A percentile compares a stretch with the other conserved stretches of the same genome.
phyloP scores from a whole-genome alignment of 2,329 filamentous ascomycete species.

The Fonsecaea monophora region DNA sequence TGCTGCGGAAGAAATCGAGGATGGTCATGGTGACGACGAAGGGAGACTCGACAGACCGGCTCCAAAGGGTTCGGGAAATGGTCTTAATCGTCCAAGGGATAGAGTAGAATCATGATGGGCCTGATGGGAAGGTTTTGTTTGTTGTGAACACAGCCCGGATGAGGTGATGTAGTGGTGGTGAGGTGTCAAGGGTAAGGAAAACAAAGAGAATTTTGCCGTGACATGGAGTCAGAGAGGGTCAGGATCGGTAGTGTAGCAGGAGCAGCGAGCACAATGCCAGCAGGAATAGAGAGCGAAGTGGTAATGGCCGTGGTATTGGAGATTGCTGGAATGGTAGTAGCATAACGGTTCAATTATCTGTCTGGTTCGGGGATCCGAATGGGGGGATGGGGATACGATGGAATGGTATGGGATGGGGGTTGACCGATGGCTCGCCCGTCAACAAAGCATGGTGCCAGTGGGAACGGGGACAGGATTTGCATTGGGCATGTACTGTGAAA shows the following conservation, averaged over 20 bases:
- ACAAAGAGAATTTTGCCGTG: constrained; percentile 22
- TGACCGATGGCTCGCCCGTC: background rate
- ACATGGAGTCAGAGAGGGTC: constrained; percentile 25
- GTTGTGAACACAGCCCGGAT: background rate
- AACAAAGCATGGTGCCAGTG: constrained; percentile 8
- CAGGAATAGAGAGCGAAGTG: constrained; percentile 8
- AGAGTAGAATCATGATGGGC: constrained; percentile 28
- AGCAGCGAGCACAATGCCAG: constrained; percentile 7
- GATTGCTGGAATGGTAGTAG: constrained; percentile 26
- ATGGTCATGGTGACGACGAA: constrained; percentile 29
- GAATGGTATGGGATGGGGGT: constrained; percentile 10
- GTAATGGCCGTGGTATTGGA: constrained; percentile 3
- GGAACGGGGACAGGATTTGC: background rate
- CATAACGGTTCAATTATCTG: constrained; percentile 23
- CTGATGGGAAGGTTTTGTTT: constrained; percentile 27
- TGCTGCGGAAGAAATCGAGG: constrained; percentile 37
- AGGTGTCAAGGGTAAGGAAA: constrained; percentile 27
- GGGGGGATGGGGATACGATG: constrained; percentile 7
- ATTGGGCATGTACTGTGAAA: background rate
- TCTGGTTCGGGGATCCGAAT: background rate
- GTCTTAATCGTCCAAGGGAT: constrained; percentile 26
- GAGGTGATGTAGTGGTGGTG: constrained; percentile 15
- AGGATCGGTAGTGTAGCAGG: constrained; percentile 15
- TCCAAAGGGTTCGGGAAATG: constrained; percentile 2
- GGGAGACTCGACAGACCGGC: constrained; percentile 8